A percentile compares a stretch with the other conserved stretches of the same genome.
Evolutionary conservation across 495 filamentous ascomycete species (phyloP).

Genomic region (Filosporella fistucella): DNA sequence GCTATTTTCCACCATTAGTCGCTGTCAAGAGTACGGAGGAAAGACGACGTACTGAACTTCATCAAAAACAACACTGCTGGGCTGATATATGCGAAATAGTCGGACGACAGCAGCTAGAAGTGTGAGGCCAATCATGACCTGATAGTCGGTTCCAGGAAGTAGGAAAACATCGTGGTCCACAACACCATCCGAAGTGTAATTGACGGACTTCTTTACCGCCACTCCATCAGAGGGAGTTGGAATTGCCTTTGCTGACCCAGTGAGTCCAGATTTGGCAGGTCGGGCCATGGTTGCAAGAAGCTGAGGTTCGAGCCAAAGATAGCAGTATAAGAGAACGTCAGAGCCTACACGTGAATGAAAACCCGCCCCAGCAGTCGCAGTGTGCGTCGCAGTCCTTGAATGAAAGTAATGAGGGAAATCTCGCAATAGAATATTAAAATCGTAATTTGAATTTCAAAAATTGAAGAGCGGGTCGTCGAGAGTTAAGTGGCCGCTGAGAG

Average conservation of each 20-base stretch:
- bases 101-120: conserved; percentile 74
- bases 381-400: conserved; percentile 17
- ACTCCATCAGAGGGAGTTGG: not conserved
- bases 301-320: not conserved
- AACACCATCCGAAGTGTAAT: conserved; percentile 63
- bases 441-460: conserved; percentile 18
- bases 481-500: too few species aligned
- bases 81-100: conserved; percentile 93
- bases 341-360: conserved; percentile 10
- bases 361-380: conserved; percentile 6
- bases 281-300: conserved; percentile 18
- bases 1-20: conserved; percentile 40
- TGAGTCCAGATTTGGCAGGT: conserved; percentile 14
- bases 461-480: too few species aligned
- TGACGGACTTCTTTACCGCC: conserved; percentile 24
- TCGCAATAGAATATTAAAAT: conserved; percentile 23
- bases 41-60: conserved; percentile 83
- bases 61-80: conserved; percentile 94
- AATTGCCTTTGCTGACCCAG: not conserved
- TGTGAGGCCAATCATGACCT: conserved; percentile 66
- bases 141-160: conserved; percentile 77
- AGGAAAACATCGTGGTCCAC: conserved; percentile 68
- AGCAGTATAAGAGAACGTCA: conserved; percentile 14
- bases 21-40: not conserved
- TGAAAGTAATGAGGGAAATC: conserved; percentile 23